phyloP scores from a whole-genome alignment of 2,329 filamentous ascomycete genomes.

The Pseudogymnoascus sp. region DNA sequence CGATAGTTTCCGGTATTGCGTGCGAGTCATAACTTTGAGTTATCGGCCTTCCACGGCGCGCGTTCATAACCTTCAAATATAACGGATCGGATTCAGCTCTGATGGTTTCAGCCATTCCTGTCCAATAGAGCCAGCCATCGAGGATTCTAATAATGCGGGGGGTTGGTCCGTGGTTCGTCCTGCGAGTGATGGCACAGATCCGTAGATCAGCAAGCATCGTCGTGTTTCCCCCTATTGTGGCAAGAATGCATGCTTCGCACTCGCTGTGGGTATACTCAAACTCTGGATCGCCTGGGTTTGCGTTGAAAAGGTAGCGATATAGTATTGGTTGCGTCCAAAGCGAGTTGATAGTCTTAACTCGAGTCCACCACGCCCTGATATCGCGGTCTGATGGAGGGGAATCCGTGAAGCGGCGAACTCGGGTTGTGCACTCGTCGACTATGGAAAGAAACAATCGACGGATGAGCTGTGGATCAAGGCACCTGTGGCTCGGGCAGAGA shows the following conservation, averaged over 20 bases:
- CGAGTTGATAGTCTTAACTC: slow-evolving; percentile 19
- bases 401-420: slow-evolving; percentile 23
- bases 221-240: slow-evolving; percentile 39
- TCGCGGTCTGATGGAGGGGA: neutral
- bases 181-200: slow-evolving; percentile 29
- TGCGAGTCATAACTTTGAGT: neutral
- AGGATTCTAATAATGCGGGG: neutral
- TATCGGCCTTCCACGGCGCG: neutral
- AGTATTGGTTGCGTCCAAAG: slow-evolving; percentile 31
- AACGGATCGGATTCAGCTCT: neutral
- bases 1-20: neutral
- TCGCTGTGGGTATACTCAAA: slow-evolving; percentile 28
- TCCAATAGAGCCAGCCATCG: slow-evolving; percentile 6
- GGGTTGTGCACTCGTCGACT: slow-evolving; percentile 35
- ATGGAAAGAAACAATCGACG: slow-evolving; percentile 38
- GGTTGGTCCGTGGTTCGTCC: neutral
- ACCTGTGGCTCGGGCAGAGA: slow-evolving; percentile 37
- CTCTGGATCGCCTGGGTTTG: slow-evolving; percentile 24
- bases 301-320: slow-evolving; percentile 32
- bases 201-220: slow-evolving; percentile 39
- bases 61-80: neutral
- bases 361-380: slow-evolving; percentile 10
- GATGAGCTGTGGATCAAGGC: slow-evolving; percentile 38
- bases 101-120: neutral
- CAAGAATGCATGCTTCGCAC: slow-evolving; percentile 49